Evolutionary conservation across 2,329 filamentous ascomycete species (phyloP), one percentile per base, ranked within the genome.

Genomic region (Clarireedia paspali): DNA sequence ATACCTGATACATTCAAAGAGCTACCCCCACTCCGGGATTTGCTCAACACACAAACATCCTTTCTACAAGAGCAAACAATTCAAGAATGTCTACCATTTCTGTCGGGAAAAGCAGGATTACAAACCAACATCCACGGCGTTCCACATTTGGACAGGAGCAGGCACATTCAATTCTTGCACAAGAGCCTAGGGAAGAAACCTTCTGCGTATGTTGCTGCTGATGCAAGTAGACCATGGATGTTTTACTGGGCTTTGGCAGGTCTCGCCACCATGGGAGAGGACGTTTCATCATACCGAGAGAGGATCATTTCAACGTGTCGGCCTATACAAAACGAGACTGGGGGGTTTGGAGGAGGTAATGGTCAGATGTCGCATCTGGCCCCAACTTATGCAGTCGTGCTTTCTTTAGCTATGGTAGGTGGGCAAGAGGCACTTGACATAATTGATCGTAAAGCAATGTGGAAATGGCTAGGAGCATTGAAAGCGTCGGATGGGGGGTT

Each of bases 401-500:
- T 99, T 57, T 83, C 88, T 47, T 76, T 99, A 51, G 82, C 87
- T 24, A 81, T 91, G 60, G 87, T 92, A 44, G 90, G 89, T 51
- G 89, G 88, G 7, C 74, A 85, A 57, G 84, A 87, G 56, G 82
- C 83, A 44, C 88, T 90, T 68, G 79, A 85, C 58, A 75, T 89
- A 54, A 82, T 97, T 57, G 87, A 97, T 73, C 83, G 94, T 59
- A 83, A 83, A 68, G 78, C 83, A 50, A 87, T 97, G 85, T 96
- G 92, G 90, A 86, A 83, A 71, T 99, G 90, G 85, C 79, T 99
- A 17, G 89, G 88, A 61, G 77, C 78, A 40, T 78, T 97, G 69
- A 99, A 97, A 77, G 88, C 95, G 71, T 75, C 81, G 10, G 84
- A 89, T 68, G 94, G 94, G 50, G 90, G 90, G n/a, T 97, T 99